Evolutionary conservation across 208 protist species (phyloP).

Genomic region (Phytomonas francai): DNA sequence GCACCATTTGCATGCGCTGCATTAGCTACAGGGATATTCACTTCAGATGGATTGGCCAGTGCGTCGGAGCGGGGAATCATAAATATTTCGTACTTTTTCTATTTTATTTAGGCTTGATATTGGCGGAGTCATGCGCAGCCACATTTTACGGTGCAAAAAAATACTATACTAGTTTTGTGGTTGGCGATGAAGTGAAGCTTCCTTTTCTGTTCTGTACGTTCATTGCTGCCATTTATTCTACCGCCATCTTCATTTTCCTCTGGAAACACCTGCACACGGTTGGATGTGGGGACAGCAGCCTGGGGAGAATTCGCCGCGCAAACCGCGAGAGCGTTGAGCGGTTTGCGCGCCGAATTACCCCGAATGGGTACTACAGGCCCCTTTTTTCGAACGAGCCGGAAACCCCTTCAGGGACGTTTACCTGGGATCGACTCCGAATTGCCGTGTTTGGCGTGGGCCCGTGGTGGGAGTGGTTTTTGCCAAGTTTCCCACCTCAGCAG

Average conservation of each 20-base stretch:
- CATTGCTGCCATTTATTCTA: neutral
- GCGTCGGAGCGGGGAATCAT: conserved; percentile 69
- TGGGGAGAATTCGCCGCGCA: conserved; percentile 15
- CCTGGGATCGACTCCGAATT: conserved; percentile 17
- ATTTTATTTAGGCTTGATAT: conserved; percentile 17
- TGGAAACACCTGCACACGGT: neutral
- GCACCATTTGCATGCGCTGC: conserved; percentile 62
- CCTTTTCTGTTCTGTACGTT: conserved; percentile 1
- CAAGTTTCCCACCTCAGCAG: conserved; percentile 26
- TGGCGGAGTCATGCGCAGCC: conserved; percentile 14
- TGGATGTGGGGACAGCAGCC: conserved; percentile 18
- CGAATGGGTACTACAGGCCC: conserved; percentile 11
- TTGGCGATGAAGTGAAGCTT: neutral
- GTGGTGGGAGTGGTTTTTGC: conserved; percentile 17
- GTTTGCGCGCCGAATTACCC: conserved; percentile 11
- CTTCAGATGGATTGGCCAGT: conserved; percentile 71
- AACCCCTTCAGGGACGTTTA: conserved; percentile 8
- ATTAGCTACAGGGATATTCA: conserved; percentile 72
- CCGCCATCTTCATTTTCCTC: conserved; percentile 1
- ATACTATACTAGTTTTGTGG: neutral
- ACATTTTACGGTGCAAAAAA: neutral
- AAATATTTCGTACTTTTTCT: conserved; percentile 74
- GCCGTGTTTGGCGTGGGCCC: conserved; percentile 25
- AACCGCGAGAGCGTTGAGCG: conserved; percentile 9
- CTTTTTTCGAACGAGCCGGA: conserved; percentile 13